Evolutionary conservation across 306 rosid species (phyloP).

Genomic region (Prunus kanzakura): DNA sequence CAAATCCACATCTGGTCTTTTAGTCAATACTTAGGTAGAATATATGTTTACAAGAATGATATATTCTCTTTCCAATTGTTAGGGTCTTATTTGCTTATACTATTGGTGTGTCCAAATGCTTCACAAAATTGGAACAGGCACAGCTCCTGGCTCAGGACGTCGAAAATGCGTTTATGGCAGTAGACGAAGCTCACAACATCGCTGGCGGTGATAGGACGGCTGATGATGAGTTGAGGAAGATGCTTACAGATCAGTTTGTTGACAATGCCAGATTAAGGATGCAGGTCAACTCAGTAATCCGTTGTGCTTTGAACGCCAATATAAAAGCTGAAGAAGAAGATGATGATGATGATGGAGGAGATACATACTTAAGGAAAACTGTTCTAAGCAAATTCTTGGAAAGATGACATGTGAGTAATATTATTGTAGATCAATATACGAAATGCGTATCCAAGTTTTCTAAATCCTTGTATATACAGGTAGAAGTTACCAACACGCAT

Average conservation of each 20-base stretch:
- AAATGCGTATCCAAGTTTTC: not conserved
- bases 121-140: constrained; percentile 55
- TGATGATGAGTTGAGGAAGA: constrained; percentile 57
- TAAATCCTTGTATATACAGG: not conserved
- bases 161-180: constrained; percentile 41
- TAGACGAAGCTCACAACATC: constrained; percentile 27
- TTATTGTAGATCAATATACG: not conserved
- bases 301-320: constrained; percentile 55
- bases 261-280: constrained; percentile 82
- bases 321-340: constrained; percentile 39
- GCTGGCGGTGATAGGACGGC: constrained; percentile 28
- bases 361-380: constrained; percentile 46
- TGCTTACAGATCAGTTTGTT: constrained; percentile 64
- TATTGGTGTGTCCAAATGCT: not conserved
- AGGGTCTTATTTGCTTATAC: not conserved
- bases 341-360: constrained; percentile 40
- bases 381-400: constrained; percentile 69
- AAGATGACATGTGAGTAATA: constrained; percentile 29
- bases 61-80: not conserved
- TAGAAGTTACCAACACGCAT: not conserved
- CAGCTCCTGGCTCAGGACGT: constrained; percentile 82
- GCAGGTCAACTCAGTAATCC: constrained; percentile 75
- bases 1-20: not conserved
- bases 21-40: not conserved
- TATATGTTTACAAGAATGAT: not conserved